Evolutionary conservation across 768 basidiomycete genomes (phyloP).

Genomic region (Mycena venus): DNA sequence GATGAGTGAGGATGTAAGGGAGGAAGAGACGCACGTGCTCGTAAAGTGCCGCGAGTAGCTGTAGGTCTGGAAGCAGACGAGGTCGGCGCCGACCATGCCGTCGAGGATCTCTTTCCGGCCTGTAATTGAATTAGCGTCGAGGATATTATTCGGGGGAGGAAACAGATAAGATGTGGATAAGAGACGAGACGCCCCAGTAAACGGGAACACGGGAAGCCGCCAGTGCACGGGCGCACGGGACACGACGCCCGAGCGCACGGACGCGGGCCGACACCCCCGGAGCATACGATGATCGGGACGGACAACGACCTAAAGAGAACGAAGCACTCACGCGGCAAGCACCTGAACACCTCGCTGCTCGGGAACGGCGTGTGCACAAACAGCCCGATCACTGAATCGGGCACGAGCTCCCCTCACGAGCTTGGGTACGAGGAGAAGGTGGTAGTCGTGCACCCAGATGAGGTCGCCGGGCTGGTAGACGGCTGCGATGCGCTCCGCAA

Average conservation of each 20-base stretch:
- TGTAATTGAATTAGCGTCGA: slow-evolving; percentile 36
- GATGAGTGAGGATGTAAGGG: no score
- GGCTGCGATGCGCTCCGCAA: slow-evolving; percentile 62
- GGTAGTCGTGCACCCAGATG: slow-evolving; percentile 96
- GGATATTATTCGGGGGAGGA: no score
- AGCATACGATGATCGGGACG: no score
- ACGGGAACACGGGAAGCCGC: no score
- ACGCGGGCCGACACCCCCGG: no score
- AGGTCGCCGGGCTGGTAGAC: slow-evolving; percentile 74
- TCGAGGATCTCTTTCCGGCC: slow-evolving; percentile 91
- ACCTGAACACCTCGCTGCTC: slow-evolving; percentile 95
- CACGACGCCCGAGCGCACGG: no score
- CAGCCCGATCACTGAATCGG: slow-evolving; percentile 83
- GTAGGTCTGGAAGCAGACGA: slow-evolving; percentile 91
- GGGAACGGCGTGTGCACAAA: slow-evolving; percentile 99
- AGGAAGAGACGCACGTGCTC: no score
- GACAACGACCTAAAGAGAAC: no score
- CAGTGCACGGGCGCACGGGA: no score
- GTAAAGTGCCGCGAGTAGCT: slow-evolving; percentile 83
- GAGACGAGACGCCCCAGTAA: no score
- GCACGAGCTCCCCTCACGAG: slow-evolving; percentile 80
- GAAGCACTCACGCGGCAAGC: slow-evolving; percentile 71
- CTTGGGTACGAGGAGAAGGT: slow-evolving; percentile 91
- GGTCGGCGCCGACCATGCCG: slow-evolving; percentile 97
- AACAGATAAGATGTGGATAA: no score